Conservation (phyloP, 2,329 filamentous ascomycete genomes). For the Aspergillus sp. region DNA sequence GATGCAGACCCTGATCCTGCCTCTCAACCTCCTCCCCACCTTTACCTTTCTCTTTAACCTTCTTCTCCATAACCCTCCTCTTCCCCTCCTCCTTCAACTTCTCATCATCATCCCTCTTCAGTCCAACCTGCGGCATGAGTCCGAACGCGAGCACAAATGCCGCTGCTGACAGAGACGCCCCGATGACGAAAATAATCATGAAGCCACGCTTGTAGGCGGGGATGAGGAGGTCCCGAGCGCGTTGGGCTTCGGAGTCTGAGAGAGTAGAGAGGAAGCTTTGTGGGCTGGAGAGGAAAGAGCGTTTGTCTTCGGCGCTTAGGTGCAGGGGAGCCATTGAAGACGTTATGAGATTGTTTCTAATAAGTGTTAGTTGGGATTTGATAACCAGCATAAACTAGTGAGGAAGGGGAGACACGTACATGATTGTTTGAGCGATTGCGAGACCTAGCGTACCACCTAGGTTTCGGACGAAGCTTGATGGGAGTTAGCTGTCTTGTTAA, state of each 20-base stretch:
- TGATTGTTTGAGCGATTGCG: constrained; percentile 41
- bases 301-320: constrained; percentile 22
- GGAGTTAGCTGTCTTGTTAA: background rate
- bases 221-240: constrained; percentile 29
- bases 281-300: constrained; percentile 31
- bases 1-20: background rate
- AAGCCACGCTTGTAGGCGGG: constrained; percentile 41
- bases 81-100: constrained; percentile 31
- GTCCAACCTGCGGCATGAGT: constrained; percentile 39
- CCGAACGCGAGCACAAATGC: constrained; percentile 34
- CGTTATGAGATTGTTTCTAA: constrained; percentile 32
- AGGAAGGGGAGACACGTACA: constrained; percentile 26
- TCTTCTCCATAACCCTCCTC: constrained; percentile 18
- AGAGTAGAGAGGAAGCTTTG: constrained; percentile 29
- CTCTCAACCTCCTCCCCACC: constrained; percentile 12
- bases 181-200: constrained; percentile 41
- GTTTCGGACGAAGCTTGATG: constrained; percentile 40
- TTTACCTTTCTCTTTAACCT: constrained; percentile 13
- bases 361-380: background rate
- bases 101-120: constrained; percentile 31
- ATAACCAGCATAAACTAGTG: too few species aligned
- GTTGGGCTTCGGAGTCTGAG: constrained; percentile 21
- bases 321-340: constrained; percentile 26
- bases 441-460: constrained; percentile 43
- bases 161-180: constrained; percentile 35